Conservation (phyloP, 257 asterid species). For the Leonotis leonurus region DNA sequence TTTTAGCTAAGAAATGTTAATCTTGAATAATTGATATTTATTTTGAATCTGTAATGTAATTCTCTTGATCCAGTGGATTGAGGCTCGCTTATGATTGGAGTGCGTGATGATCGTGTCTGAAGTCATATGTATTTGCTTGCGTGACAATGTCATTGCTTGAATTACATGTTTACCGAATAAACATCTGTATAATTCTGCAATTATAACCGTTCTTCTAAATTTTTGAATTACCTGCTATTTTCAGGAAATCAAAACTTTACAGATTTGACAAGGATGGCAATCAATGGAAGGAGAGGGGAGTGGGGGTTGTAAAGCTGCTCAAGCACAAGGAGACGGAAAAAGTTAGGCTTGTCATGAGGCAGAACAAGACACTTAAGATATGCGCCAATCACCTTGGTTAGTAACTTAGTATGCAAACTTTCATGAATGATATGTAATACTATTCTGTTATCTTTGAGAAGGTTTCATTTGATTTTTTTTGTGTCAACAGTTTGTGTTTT, state of each 20-base stretch:
- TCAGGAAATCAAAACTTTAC: constrained; percentile 75
- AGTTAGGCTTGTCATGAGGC: constrained; percentile 89
- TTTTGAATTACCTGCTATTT: not conserved
- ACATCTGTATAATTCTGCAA: no score
- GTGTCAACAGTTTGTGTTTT: not conserved
- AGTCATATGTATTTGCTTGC: no score
- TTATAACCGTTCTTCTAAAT: not conserved
- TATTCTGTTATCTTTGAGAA: not conserved
- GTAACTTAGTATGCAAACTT: not conserved
- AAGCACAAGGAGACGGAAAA: constrained; percentile 65
- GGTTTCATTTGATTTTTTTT: not conserved
- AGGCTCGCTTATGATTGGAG: not conserved
- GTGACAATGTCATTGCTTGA: no score
- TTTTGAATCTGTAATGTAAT: not conserved
- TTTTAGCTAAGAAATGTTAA: no score
- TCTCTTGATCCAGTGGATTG: not conserved
- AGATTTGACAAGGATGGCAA: constrained; percentile 80
- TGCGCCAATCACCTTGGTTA: constrained; percentile 86
- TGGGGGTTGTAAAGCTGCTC: constrained; percentile 68
- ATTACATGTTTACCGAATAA: no score
- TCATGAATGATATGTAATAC: not conserved
- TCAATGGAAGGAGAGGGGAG: constrained; percentile 95
- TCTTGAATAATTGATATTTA: no score
- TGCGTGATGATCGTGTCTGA: not conserved
- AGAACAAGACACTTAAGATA: constrained; percentile 82